Evolutionary conservation across 192 early-diverging fungal species (phyloP).

Genomic region (Coemansia sp.): DNA sequence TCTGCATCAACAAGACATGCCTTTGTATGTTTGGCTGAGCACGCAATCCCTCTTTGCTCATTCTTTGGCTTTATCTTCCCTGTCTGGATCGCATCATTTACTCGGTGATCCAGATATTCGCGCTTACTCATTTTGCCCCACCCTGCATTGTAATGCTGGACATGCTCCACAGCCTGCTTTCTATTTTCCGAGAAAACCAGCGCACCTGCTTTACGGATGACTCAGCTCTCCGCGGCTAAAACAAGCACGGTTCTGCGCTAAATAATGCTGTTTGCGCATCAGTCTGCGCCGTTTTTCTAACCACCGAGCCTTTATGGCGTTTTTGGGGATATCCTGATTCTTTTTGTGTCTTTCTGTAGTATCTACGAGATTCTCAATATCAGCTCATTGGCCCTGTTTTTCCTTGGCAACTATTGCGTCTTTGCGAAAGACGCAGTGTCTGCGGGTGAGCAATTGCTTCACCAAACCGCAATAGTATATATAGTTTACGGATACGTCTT

Average conservation of each 20-base stretch:
- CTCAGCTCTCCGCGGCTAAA: background rate
- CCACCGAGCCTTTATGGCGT: background rate
- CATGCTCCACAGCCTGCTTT: background rate
- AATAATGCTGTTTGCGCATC: constrained; percentile 5
- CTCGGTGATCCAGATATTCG: constrained; percentile 2
- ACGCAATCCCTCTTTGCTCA: background rate
- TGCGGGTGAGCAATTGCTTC: constrained; percentile 57
- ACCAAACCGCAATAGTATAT: constrained; percentile 63
- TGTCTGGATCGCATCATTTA: constrained; percentile 1
- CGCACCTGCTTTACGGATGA: background rate
- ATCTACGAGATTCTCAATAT: constrained; percentile 62
- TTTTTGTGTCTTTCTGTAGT: constrained; percentile 39
- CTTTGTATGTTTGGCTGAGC: background rate
- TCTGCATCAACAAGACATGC: background rate
- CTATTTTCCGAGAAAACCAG: background rate
- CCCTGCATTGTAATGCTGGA: background rate
- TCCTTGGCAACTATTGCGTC: constrained; percentile 70
- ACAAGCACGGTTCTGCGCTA: constrained; percentile 8
- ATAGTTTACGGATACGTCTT: constrained; percentile 69
- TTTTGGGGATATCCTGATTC: constrained; percentile 8
- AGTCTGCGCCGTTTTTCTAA: constrained; percentile 6
- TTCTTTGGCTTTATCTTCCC: background rate
- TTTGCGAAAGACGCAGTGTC: constrained; percentile 57
- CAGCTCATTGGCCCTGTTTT: constrained; percentile 64
- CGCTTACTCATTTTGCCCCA: background rate